A percentile compares a stretch with the other conserved stretches of the same genome.
Conservation (phyloP, 768 basidiomycete species). For the Boletus huronensis region DNA sequence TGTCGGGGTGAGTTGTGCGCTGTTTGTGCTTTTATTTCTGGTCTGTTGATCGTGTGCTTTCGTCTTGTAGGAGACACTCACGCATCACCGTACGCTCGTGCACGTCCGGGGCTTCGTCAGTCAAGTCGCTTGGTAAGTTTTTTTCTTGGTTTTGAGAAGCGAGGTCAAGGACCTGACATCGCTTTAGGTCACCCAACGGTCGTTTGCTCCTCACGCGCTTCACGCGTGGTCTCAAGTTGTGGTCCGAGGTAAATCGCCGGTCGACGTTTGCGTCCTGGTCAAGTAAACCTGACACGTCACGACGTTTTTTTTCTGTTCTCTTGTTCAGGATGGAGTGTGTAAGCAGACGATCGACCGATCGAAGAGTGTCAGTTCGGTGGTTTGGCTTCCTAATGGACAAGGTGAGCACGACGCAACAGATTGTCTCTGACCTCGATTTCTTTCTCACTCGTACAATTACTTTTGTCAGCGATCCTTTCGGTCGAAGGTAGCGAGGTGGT, state of each 20-base stretch:
- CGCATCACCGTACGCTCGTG: conserved; percentile 42
- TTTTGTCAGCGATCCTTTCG: conserved; percentile 42
- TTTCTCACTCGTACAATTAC: background rate
- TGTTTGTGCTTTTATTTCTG: background rate
- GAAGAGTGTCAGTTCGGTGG: conserved; percentile 41
- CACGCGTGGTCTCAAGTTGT: conserved; percentile 46
- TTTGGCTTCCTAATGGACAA: conserved; percentile 48
- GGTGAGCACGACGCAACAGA: conserved; percentile 26
- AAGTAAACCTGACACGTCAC: background rate
- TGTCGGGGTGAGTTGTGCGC: conserved; percentile 36
- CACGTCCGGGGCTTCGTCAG: conserved; percentile 51
- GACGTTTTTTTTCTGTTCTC: background rate
- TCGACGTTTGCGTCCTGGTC: background rate
- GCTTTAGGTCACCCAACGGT: conserved; percentile 45
- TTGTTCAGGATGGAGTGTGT: conserved; percentile 45
- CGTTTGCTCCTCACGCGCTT: conserved; percentile 45
- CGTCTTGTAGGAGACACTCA: conserved; percentile 36
- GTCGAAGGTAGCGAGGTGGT: conserved; percentile 47
- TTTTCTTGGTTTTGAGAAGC: background rate
- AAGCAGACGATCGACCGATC: conserved; percentile 46
- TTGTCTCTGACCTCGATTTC: background rate
- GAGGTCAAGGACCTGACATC: background rate
- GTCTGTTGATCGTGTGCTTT: background rate
- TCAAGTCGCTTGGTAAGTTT: conserved; percentile 48
- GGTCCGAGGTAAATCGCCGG: conserved; percentile 40